A percentile compares a stretch with the other conserved stretches of the same genome.
Conservation (phyloP, 352 stramenopile genomes). For the Blastocystis sp. region DNA sequence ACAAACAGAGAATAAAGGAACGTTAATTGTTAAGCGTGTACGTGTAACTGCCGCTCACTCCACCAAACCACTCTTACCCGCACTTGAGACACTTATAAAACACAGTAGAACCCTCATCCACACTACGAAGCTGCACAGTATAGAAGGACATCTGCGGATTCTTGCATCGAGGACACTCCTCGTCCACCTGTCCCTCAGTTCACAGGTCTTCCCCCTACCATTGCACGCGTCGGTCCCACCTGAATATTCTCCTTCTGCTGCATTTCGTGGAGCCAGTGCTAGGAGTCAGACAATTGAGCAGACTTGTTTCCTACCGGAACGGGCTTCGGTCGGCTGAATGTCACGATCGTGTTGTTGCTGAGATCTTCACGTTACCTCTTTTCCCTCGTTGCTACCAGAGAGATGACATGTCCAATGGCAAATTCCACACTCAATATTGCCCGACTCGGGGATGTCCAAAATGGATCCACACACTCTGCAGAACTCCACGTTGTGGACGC, state of each 20-base stretch:
- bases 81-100: constrained; percentile 98
- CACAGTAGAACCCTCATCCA: constrained; percentile 96
- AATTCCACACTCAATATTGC: constrained; percentile 51
- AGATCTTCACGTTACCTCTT: constrained; percentile 5
- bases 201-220: background rate
- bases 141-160: constrained; percentile 95
- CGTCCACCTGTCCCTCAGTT: constrained; percentile 71
- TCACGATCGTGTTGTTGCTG: constrained; percentile 47
- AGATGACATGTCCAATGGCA: constrained; percentile 39
- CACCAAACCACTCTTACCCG: constrained; percentile 57
- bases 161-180: constrained; percentile 90
- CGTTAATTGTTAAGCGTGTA: constrained; percentile 55
- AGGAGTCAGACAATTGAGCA: background rate
- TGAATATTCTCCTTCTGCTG: constrained; percentile 50
- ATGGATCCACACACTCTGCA: constrained; percentile 54
- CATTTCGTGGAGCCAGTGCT: constrained; percentile 38
- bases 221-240: constrained; percentile 22
- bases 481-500: constrained; percentile 46
- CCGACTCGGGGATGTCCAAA: constrained; percentile 47
- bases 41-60: constrained; percentile 40
- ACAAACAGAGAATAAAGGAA: background rate
- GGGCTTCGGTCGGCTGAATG: constrained; percentile 23
- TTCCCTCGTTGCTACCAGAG: background rate
- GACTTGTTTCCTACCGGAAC: constrained; percentile 7
- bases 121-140: constrained; percentile 92